Evolutionary conservation across 371 early-diverging fungal species (phyloP).

Genomic region (Lichtheimia hyalospora): DNA sequence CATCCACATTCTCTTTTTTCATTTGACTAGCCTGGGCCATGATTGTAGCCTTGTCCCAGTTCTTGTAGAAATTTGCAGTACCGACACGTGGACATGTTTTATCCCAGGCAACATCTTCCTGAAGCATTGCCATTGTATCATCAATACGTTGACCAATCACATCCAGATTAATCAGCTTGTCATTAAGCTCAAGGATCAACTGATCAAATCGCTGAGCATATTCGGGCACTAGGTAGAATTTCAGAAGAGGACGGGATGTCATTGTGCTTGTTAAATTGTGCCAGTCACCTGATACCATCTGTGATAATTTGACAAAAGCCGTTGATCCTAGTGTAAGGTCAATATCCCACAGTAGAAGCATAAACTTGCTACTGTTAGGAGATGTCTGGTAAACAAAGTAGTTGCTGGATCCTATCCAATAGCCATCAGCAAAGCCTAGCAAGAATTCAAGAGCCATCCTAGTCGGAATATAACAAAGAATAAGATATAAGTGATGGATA

Average conservation of each 20-base stretch:
- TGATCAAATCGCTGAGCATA: constrained; percentile 25
- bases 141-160: constrained; percentile 5
- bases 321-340: constrained; percentile 26
- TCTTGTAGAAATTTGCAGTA: no score
- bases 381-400: constrained; percentile 22
- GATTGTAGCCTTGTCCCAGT: no score
- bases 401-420: constrained; percentile 24
- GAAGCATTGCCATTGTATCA: constrained; percentile 5
- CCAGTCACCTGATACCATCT: constrained; percentile 26
- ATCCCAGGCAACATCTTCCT: constrained; percentile 22
- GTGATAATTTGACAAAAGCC: constrained; percentile 5
- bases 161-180: background rate
- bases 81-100: constrained; percentile 10
- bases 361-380: constrained; percentile 11
- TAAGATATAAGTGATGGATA: no score
- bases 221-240: constrained; percentile 8
- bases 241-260: constrained; percentile 12
- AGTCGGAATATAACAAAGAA: no score
- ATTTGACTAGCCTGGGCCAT: no score
- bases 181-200: constrained; percentile 9
- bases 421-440: constrained; percentile 32
- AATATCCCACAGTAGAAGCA: constrained; percentile 28
- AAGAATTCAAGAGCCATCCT: constrained; percentile 31
- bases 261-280: constrained; percentile 13
- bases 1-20: no score